These are phyloP conservation scores for Irpex sp. DNA, from an alignment of 1,284 basidiomycete species.

Conservation along the genomic window DNA sequence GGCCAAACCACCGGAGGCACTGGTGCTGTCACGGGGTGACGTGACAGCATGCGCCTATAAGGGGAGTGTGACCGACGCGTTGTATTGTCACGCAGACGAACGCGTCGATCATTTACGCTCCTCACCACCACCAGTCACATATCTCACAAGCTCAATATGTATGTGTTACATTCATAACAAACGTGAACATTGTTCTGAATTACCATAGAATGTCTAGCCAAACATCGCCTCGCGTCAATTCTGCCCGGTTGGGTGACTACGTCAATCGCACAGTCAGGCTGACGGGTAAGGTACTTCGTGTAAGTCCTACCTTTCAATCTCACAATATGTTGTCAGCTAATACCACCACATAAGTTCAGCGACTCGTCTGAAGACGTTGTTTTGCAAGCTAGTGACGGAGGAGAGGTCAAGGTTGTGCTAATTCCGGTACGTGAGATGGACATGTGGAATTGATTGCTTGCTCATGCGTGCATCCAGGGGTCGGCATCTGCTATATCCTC, in stretches of 20 bases:
- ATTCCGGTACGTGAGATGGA: slow-evolving; percentile 10
- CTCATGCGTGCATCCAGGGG: slow-evolving; percentile 32
- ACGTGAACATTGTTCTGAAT: not conserved
- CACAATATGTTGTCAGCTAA: not conserved
- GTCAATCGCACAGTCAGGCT: slow-evolving; percentile 65
- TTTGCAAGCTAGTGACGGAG: slow-evolving; percentile 71
- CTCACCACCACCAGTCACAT: not conserved
- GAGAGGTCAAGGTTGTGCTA: slow-evolving; percentile 54
- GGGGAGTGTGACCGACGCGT: not conserved
- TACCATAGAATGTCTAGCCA: slow-evolving; percentile 33
- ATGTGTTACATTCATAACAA: not conserved
- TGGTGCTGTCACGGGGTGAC: not conserved
- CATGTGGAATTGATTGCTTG: not conserved
- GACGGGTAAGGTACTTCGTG: slow-evolving; percentile 66
- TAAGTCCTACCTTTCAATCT: slow-evolving; percentile 27
- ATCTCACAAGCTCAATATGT: not conserved
- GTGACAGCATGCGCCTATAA: not conserved
- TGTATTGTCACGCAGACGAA: not conserved
- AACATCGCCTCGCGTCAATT: slow-evolving; percentile 63
- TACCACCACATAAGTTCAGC: slow-evolving; percentile 1
- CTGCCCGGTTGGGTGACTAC: slow-evolving; percentile 51
- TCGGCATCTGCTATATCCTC: slow-evolving; percentile 39
- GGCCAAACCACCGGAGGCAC: not conserved
- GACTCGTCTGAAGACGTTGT: slow-evolving; percentile 34
- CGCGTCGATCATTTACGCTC: not conserved